Evolutionary conservation across 2,329 filamentous ascomycete species (phyloP).

Genomic region (Exophiala oligosperma): DNA sequence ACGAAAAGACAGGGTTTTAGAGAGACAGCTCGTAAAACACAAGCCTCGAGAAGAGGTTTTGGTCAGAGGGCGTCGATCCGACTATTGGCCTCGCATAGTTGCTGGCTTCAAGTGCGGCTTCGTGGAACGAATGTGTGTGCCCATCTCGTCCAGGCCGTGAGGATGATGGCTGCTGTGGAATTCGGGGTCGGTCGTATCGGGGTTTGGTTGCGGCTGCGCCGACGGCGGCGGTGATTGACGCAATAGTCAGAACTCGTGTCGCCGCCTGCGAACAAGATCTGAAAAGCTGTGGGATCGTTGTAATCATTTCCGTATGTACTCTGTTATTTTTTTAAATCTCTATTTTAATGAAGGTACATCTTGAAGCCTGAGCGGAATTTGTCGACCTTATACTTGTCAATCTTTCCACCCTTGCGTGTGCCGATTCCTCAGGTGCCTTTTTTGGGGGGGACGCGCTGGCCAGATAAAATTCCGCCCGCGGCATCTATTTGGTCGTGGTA

Average conservation of each 20-base stretch:
- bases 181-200: constrained; percentile 18
- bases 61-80: background rate
- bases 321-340: too few relatives aligned
- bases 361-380: too few relatives aligned
- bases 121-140: background rate
- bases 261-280: constrained; percentile 6
- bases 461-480: background rate
- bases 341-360: too few relatives aligned
- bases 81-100: constrained; percentile 5
- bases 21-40: constrained; percentile 5
- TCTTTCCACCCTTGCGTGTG: background rate
- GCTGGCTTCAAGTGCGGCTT: constrained; percentile 1
- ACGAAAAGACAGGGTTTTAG: background rate
- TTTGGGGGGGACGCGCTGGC: background rate
- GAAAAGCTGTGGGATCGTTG: constrained; percentile 5
- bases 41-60: constrained; percentile 2
- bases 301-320: background rate
- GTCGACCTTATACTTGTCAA: background rate
- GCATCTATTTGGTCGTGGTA: background rate
- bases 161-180: background rate
- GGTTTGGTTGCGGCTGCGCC: constrained; percentile 7
- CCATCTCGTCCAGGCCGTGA: background rate
- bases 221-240: constrained; percentile 1
- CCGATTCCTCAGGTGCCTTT: background rate
- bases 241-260: constrained; percentile 9